Base-by-base conservation (phyloP, 345 rosid species). In the Salix exigua region DNA sequence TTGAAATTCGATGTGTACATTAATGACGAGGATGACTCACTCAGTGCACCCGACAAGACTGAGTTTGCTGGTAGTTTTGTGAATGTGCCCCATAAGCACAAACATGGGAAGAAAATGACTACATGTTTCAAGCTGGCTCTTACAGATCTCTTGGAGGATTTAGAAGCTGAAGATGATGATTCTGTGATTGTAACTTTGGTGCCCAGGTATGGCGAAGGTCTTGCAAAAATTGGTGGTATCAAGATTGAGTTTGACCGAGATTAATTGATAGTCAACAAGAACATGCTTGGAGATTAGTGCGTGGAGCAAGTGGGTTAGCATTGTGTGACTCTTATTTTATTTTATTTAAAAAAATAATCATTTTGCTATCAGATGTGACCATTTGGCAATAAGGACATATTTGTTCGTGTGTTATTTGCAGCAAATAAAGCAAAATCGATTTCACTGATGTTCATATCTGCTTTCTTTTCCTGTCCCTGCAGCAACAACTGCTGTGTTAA, bases 11-110 rank as follows among this genome's bases (percentile, higher is more conserved):
- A 89, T 31, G 85, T 87, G 64, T 85, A 76, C 60, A 31, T 89
- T 19, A 89, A 89, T 18, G 88, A 86, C 30, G 89, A 84, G 69
- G 89, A 84, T 21, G 87, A 73, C 25, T 1, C 40, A 9, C 33
- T 13, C 12, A 78, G 74, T 25, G 73, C 80, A 2, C 87, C 89
- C 0, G 78, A 51, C 25, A 82, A 87, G 30, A 87, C 86, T 0
- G 90, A 89, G 85, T 89, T 84, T 44, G 90, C 90, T 0, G 92
- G 92, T 14, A 86, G 89, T 62, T 89, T 87, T 58, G 87, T 85
- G 79, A 87, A 83, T 25, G 86, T 89, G 58, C 91, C 89, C 0
- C 92, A 86, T 37, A 85, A 61, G 71, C 87, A 85, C 50, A 87
- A 81, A 63, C 87, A 85, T 46, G 80, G 79, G 69, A 87, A 79